Evolutionary conservation across 257 asterid genomes (phyloP), one percentile per base, ranked within the genome.

Genomic region (Solanum habrochaites): DNA sequence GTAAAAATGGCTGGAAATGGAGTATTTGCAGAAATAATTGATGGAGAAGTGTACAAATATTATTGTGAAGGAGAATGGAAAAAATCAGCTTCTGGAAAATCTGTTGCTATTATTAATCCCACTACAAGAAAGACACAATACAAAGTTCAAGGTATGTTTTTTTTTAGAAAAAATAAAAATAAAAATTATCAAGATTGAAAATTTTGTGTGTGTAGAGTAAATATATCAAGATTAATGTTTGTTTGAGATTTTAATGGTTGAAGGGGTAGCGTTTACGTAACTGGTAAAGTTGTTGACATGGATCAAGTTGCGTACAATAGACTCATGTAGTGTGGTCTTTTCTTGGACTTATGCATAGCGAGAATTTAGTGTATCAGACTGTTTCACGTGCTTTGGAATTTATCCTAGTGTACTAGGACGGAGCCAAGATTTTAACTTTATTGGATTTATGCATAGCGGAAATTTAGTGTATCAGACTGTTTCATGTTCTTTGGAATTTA

Each of bases 31-130:
- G 99, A 95, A 85, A 95, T 95, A 42, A 87, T 93, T 70, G 98
- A 97, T 40, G 97, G 95, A 8, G 99, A 93, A 73, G 98, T 91
- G 82, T 96, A 88, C 83, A 95, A 94, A 87, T 96, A 93, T 86
- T 95, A 95, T 82, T 92, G 91, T 25, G 97, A 96, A 85, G 98
- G 99, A 85, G 98, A 93, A 83, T 97, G 99, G 99, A 94, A 89
- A 86, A 91, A 82, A 37, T 95, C 98, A 66, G 85, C 96, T 11
- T 94, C 99, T 43, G 98, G 95, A 1, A 95, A 97, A 43, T 87
- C 99, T 69, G 99, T 95, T 72, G 52, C 96, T 14, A 97, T 97
- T 52, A 88, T 94, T 4, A 97, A 97, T 91, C 99, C 99, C 6
- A 93, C 98, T 47, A 94, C 99, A 1, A 94, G 99, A 87, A 94